Percentiles rank a stretch among this genome's conserved stretches.
Conservation (phyloP, 495 filamentous ascomycete genomes). For the Penicillium chermesinum region DNA sequence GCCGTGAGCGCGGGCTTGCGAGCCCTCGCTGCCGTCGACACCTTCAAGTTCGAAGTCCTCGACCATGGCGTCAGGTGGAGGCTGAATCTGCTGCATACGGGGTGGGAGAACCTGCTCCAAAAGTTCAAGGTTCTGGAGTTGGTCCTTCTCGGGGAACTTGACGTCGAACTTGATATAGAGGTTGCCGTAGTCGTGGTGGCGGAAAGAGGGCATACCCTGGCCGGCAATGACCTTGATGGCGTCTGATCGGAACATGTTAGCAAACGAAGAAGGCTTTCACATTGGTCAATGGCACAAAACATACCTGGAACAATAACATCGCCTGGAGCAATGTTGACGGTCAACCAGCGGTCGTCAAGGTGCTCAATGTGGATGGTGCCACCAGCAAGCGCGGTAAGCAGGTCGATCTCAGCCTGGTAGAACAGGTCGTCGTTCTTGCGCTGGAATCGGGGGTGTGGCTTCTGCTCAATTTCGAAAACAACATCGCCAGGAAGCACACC, state of each 20-base stretch:
- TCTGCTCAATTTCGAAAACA: constrained; percentile 96
- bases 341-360: constrained; percentile 94
- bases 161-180: constrained; percentile 97
- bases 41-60: constrained; percentile 83
- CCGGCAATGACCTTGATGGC: constrained; percentile 90
- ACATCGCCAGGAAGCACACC: constrained; percentile 91
- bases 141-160: constrained; percentile 75
- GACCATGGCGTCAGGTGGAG: constrained; percentile 78
- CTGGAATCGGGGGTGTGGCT: constrained; percentile 91
- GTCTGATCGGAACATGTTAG: constrained; percentile 47
- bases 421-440: constrained; percentile 95
- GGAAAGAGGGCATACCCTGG: constrained; percentile 96
- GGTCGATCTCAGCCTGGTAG: constrained; percentile 91
- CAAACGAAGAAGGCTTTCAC: neutral
- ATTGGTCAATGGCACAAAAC: constrained; percentile 31
- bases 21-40: constrained; percentile 61
- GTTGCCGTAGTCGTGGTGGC: constrained; percentile 95
- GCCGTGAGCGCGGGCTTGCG: constrained; percentile 68
- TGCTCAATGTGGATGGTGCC: constrained; percentile 89
- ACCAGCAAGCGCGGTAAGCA: constrained; percentile 90
- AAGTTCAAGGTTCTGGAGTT: constrained; percentile 48
- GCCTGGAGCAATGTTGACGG: constrained; percentile 81
- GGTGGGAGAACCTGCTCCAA: constrained; percentile 80
- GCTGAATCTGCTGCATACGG: constrained; percentile 52
- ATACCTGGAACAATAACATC: constrained; percentile 92